Percentiles rank a stretch among this genome's conserved stretches.
phyloP scores from a whole-genome alignment of 1,284 basidiomycete genomes.

The Sporisorium scitamineum region DNA sequence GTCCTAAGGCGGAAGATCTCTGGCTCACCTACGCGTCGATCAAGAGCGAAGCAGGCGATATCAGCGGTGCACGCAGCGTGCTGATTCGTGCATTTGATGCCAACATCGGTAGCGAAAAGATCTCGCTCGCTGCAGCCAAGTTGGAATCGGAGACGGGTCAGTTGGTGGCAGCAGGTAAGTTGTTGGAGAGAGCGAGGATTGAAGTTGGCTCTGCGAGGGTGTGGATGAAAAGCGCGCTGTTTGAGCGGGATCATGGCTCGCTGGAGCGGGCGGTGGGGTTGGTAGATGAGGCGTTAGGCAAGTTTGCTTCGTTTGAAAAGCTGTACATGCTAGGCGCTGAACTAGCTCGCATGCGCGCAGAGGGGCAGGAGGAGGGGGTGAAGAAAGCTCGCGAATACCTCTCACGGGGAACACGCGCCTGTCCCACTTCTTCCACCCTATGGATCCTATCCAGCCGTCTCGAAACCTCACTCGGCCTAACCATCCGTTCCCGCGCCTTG shows the following conservation, averaged over 20 bases:
- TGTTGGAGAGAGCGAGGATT: constrained; percentile 86
- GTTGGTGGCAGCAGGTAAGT: constrained; percentile 82
- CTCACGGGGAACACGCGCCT: constrained; percentile 81
- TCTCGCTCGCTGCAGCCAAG: constrained; percentile 97
- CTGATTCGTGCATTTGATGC: constrained; percentile 91
- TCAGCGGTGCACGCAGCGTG: constrained; percentile 85
- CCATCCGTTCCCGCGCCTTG: constrained; percentile 91
- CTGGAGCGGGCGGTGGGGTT: constrained; percentile 80
- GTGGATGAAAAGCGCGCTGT: constrained; percentile 97
- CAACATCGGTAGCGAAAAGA: constrained; percentile 95
- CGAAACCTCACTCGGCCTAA: constrained; percentile 86
- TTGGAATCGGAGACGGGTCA: constrained; percentile 94
- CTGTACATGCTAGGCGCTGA: constrained; percentile 97
- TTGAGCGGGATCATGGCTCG: constrained; percentile 88
- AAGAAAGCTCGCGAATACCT: constrained; percentile 52
- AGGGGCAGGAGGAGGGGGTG: constrained; percentile 10
- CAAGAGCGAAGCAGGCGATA: constrained; percentile 84
- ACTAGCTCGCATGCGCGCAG: constrained; percentile 72
- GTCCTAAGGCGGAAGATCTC: constrained; percentile 91
- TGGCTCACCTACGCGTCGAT: constrained; percentile 99
- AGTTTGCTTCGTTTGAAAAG: constrained; percentile 88
- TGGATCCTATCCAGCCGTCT: constrained; percentile 90
- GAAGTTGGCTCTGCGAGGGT: constrained; percentile 92
- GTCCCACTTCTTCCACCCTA: constrained; percentile 82
- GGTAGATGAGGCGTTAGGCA: constrained; percentile 79